Evolutionary conservation across 441 rosid genomes (phyloP), one percentile per base, ranked within the genome.

Genomic region (Syzygium syzygioides): DNA sequence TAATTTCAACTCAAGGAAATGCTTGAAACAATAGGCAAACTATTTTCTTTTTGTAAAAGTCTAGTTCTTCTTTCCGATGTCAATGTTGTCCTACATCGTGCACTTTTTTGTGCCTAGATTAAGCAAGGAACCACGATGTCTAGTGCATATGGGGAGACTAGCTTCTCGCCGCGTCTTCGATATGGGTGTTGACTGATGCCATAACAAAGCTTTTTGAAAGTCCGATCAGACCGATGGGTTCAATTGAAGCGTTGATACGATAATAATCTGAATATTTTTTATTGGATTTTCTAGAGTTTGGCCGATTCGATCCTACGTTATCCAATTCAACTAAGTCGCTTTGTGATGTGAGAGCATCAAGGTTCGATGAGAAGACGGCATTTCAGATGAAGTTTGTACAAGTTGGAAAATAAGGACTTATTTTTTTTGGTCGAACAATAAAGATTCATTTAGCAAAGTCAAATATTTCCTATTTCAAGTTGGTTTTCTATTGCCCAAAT

Each of bases 251-350:
- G 19, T 20, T 20, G 8, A 8, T 19, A 10, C 2, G 9, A 19
- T 3, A 15, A 71, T 9, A 2, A 5, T 34, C 0, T 0, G 5
- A 37, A 11, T 71, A 11, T 19, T 10, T 34, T 71, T 34, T 20
- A 34, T 18, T 5, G 15, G 7, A 34, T 34, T 34, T 34, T 19
- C 80, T 68, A 0, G 8, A 34, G 48, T 19, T 34, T 34, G 79
- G 23, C 80, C 26, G 0, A 68, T 37, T 71, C 4, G 3, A 71
- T 10, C 23, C 20, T 34, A 3, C 20, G 34, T 19, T 66, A 19
- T 68, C 4, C 0, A 0, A 1, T 68, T 11, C 28, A 34, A 68
- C 30, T 26, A 59, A 26, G 15, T 59, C n/a, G 4, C n/a, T 26
- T 57, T 57, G n/a, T 25, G 62, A 57, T 57, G n/a, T 1, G 14